Conservation (phyloP, 371 early-diverging fungal species). For the Mucor mucedo region DNA sequence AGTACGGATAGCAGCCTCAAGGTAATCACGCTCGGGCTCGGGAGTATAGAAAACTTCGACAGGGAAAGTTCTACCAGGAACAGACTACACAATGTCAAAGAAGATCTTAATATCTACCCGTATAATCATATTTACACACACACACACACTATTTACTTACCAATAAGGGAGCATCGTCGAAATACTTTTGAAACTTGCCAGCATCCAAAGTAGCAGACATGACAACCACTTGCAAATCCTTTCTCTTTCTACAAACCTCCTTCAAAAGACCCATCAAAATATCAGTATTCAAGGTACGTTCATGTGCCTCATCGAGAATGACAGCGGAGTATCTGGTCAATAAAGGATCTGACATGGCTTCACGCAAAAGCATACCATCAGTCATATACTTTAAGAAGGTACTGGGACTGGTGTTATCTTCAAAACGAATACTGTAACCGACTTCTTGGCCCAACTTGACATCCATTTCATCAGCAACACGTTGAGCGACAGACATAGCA, state of each 20-base stretch:
- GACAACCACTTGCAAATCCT: conserved; percentile 62
- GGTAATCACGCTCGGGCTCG: conserved; percentile 86
- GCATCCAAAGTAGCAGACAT: conserved; percentile 87
- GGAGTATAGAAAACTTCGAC: conserved; percentile 92
- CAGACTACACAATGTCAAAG: conserved; percentile 39
- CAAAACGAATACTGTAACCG: conserved; percentile 78
- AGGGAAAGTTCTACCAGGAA: conserved; percentile 91
- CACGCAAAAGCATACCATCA: conserved; percentile 67
- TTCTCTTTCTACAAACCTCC: conserved; percentile 52
- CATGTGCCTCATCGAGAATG: conserved; percentile 83
- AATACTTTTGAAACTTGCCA: conserved; percentile 66
- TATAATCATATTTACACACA: neutral
- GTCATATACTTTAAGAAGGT: conserved; percentile 26
- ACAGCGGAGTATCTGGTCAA: conserved; percentile 65
- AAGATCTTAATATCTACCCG: neutral
- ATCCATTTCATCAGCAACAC: conserved; percentile 64
- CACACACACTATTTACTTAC: conserved; percentile 25
- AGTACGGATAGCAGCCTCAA: conserved; percentile 86
- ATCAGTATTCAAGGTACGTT: conserved; percentile 61
- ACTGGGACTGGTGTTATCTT: conserved; percentile 38
- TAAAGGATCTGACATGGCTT: conserved; percentile 63
- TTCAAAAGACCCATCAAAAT: conserved; percentile 27
- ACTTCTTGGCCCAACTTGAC: conserved; percentile 68
- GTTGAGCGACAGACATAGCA: conserved; percentile 83
- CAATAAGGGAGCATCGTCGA: conserved; percentile 59